Evolutionary conservation across 495 filamentous ascomycete species (phyloP).

Genomic region (Neurospora africana): DNA sequence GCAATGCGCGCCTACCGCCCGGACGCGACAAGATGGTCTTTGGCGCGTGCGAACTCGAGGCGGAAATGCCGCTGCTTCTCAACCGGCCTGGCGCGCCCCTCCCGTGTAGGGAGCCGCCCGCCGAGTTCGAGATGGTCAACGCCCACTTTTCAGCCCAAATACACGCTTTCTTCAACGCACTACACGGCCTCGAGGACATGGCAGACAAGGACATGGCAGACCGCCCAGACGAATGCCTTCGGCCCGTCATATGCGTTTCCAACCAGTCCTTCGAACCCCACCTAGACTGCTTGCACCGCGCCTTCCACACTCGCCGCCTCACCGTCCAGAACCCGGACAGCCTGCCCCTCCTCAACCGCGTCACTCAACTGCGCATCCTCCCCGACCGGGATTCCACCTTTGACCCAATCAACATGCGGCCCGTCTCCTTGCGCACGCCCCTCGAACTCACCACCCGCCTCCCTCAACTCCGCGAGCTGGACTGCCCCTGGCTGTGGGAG

Average conservation of each 20-base stretch:
- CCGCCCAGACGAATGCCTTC: background rate
- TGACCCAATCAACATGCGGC: slow-evolving; percentile 5
- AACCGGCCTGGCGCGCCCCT: slow-evolving; percentile 12
- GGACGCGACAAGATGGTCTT: background rate
- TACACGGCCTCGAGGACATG: slow-evolving; percentile 13
- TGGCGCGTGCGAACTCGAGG: background rate
- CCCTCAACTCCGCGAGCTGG: slow-evolving; percentile 7
- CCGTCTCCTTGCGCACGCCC: slow-evolving; percentile 10
- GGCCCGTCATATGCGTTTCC: background rate
- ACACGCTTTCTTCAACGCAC: slow-evolving; percentile 16
- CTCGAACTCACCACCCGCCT: slow-evolving; percentile 14
- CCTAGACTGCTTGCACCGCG: slow-evolving; percentile 14
- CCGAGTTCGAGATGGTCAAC: slow-evolving; percentile 15
- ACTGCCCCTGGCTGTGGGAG: slow-evolving; percentile 20
- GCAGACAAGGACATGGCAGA: slow-evolving; percentile 4
- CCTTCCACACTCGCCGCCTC: slow-evolving; percentile 15
- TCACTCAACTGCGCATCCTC: slow-evolving; percentile 11
- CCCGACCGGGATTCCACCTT: background rate
- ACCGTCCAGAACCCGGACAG: slow-evolving; percentile 9
- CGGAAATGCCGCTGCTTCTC: slow-evolving; percentile 17
- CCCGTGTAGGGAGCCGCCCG: slow-evolving; percentile 14
- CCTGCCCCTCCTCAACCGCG: slow-evolving; percentile 9
- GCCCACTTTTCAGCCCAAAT: slow-evolving; percentile 19
- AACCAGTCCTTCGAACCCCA: slow-evolving; percentile 13
- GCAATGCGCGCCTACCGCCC: background rate